phyloP scores from a whole-genome alignment of 768 basidiomycete genomes.

The Panaeolus cyanescens region DNA sequence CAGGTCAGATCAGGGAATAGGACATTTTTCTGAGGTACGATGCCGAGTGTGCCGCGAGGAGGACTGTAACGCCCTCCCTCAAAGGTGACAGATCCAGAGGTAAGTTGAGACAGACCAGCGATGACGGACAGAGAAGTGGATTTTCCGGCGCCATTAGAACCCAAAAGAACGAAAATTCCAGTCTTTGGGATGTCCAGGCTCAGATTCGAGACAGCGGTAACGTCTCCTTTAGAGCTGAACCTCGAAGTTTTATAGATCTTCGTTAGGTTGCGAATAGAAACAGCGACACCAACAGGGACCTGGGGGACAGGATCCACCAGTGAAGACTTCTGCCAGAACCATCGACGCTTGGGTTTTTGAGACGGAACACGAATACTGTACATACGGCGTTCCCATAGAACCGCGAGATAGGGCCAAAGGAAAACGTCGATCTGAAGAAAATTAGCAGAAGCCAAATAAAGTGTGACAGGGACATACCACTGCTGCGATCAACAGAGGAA shows the following conservation, averaged over 20 bases:
- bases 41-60: constrained; percentile 67
- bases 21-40: constrained; percentile 85
- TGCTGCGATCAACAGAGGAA: constrained; percentile 64
- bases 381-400: constrained; percentile 55
- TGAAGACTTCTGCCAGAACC: constrained; percentile 33
- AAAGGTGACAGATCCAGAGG: constrained; percentile 56
- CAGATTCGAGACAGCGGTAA: constrained; percentile 68
- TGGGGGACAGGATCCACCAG: constrained; percentile 8
- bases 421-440: constrained; percentile 62
- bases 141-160: constrained; percentile 81
- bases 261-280: constrained; percentile 60
- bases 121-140: constrained; percentile 72
- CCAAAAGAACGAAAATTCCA: constrained; percentile 78
- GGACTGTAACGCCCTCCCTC: constrained; percentile 56
- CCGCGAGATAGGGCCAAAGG: constrained; percentile 71
- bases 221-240: constrained; percentile 46
- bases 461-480: constrained; percentile 46
- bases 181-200: constrained; percentile 68
- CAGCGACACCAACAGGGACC: constrained; percentile 47
- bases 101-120: constrained; percentile 60
- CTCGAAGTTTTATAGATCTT: constrained; percentile 58
- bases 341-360: constrained; percentile 25
- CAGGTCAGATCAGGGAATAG: constrained; percentile 77
- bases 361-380: constrained; percentile 58
- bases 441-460: background rate